These are phyloP conservation scores for Hypoxylon lenormandii DNA, from an alignment of 495 filamentous ascomycete genomes.

Conservation along the genomic window DNA sequence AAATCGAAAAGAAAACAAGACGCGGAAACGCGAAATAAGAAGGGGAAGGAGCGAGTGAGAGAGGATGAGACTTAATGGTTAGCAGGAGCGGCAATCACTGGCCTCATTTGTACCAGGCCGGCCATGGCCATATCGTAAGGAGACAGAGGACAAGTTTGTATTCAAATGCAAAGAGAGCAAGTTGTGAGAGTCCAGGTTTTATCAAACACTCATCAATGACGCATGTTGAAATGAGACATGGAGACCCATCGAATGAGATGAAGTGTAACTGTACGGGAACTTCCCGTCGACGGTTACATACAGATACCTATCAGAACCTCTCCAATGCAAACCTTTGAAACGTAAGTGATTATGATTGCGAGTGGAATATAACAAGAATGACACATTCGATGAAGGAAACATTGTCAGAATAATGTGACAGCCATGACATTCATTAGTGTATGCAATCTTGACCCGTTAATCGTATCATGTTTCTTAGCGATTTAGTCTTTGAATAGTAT, in stretches of 20 bases:
- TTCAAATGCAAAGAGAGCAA: not conserved
- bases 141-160: not conserved
- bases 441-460: no score
- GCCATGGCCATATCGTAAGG: no score
- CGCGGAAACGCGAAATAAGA: not conserved
- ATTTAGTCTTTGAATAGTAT: no score
- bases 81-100: no score
- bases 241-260: slow-evolving; percentile 9
- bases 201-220: slow-evolving; percentile 9
- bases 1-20: not conserved
- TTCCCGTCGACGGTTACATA: not conserved
- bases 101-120: no score
- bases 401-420: no score
- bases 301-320: not conserved
- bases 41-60: no score
- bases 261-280: slow-evolving; percentile 23
- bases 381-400: not conserved
- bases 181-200: not conserved
- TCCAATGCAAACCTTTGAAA: not conserved
- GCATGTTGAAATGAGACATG: slow-evolving; percentile 19
- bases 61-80: no score
- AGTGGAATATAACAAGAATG: not conserved
- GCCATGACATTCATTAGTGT: no score
- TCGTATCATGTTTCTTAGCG: no score
- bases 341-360: not conserved